Base-by-base conservation (phyloP, 192 early-diverging fungal species). In the Gonapodya prolifera region DNA sequence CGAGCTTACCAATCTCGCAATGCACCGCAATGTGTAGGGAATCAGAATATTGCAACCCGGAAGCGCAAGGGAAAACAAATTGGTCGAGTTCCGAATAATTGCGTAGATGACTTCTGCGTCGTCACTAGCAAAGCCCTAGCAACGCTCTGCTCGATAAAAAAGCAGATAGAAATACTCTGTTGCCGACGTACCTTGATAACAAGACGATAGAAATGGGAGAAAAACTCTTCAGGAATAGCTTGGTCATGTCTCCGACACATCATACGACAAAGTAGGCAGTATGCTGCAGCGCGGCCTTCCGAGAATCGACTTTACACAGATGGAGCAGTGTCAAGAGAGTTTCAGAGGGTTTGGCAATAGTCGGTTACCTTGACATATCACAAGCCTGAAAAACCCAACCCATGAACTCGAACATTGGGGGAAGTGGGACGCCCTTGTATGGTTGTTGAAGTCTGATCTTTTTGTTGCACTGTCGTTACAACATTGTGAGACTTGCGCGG, bases 191-290 rank as follows among this genome's bases (percentile, higher is more conserved):
- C 92, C 84, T 91, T 89, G 0, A 91, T 77, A 28, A 94, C 35
- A 1, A 88, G 76, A 69, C 83, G 77, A 79, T 95, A 95, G 80
- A 95, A 95, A 70, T 92, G 84, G 0, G 85, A 69, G 80, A 89
- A 89, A 75, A 86, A 89, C 30, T 84, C 80, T 2, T 84, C 79
- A 35, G 87, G 79, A 69, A 91, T 80, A 0, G 81, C 77, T 79
- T 92, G 90, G 75, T 94, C 92, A 35, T 89, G 88, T 31, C 88
- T 80, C n/a, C 89, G 85, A 75, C 89, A 92, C 88, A 96, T 91
- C 77, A 94, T 85, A 30, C 89, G 80, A 77, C 94, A 95, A 17
- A 96, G 79, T 45, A 84, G 84, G 13, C 90, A 91, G 82, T 86
- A 89, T 1, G 94, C 94, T 0, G 84, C 78, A 29, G 87, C 87